Percentiles rank a stretch among this genome's conserved stretches.
Evolutionary conservation across 305 asterid species (phyloP).

Genomic region (Rubia peregrina): DNA sequence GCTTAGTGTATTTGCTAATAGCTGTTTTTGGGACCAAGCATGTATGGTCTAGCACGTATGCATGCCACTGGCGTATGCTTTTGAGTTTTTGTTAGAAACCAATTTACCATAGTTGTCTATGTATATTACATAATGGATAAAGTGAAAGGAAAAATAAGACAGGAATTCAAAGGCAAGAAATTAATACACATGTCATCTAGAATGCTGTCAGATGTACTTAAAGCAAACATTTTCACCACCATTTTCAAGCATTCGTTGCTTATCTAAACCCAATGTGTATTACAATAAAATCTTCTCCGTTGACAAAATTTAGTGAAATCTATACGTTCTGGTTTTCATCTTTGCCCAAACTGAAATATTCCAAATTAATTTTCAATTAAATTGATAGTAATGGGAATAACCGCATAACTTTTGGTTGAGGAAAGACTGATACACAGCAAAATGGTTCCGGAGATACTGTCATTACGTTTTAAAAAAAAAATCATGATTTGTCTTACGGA

Average conservation of each 20-base stretch:
- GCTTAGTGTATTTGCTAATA: constrained; percentile 32
- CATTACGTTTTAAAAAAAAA: no score
- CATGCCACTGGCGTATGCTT: no score
- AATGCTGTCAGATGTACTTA: no score
- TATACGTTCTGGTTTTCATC: constrained; percentile 31
- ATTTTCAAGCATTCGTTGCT: no score
- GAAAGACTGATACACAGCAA: constrained; percentile 11
- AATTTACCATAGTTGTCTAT: constrained; percentile 29
- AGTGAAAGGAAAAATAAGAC: constrained; percentile 44
- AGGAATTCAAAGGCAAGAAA: not conserved
- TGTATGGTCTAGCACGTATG: no score
- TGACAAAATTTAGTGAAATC: constrained; percentile 15
- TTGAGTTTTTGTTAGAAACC: constrained; percentile 34
- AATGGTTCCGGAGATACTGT: constrained; percentile 41
- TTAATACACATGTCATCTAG: no score
- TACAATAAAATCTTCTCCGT: constrained; percentile 28
- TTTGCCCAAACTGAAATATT: constrained; percentile 17
- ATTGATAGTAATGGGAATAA: constrained; percentile 15
- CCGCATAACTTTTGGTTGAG: constrained; percentile 31
- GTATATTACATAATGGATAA: constrained; percentile 60
- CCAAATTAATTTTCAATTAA: constrained; percentile 17
- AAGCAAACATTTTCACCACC: no score
- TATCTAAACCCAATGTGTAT: constrained; percentile 42
- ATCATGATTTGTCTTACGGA: not conserved
- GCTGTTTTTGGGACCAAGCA: no score